A percentile compares a stretch with the other conserved stretches of the same genome.
These are phyloP conservation scores for Stramenopiles sp. DNA, from an alignment of 352 stramenopile genomes.

Conservation along the genomic window DNA sequence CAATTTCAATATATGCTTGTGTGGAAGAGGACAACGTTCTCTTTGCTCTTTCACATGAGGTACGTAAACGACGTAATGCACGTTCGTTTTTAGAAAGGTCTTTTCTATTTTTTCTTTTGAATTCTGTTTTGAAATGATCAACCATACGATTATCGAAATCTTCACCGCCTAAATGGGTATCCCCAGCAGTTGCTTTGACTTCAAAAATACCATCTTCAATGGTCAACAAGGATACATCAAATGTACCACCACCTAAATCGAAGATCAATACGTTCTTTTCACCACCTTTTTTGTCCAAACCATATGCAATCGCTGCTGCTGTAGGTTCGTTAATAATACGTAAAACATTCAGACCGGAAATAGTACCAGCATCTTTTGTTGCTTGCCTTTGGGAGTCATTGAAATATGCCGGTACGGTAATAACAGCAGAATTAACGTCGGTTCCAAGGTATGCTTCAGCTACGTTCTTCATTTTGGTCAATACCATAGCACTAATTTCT, in stretches of 20 bases:
- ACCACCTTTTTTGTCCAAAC: slow-evolving; percentile 77
- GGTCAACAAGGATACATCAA: slow-evolving; percentile 82
- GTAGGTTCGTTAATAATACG: slow-evolving; percentile 94
- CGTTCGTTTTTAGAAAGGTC: slow-evolving; percentile 75
- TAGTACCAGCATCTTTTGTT: slow-evolving; percentile 69
- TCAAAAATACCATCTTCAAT: slow-evolving; percentile 95
- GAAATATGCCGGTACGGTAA: slow-evolving; percentile 92
- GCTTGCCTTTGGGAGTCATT: slow-evolving; percentile 80
- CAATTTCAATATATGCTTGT: slow-evolving; percentile 87
- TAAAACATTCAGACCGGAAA: slow-evolving; percentile 71
- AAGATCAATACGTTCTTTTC: slow-evolving; percentile 90
- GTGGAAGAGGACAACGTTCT: slow-evolving; percentile 80
- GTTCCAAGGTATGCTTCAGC: slow-evolving; percentile 34
- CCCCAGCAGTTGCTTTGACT: slow-evolving; percentile 80
- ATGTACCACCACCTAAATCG: slow-evolving; percentile 87
- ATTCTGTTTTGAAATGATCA: too few species aligned
- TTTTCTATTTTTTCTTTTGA: slow-evolving; percentile 43
- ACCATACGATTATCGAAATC: slow-evolving; percentile 90
- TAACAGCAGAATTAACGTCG: slow-evolving; percentile 59
- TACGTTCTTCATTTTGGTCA: slow-evolving; percentile 56
- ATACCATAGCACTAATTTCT: slow-evolving; percentile 62
- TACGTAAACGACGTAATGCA: slow-evolving; percentile 72
- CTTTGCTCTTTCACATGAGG: slow-evolving; percentile 89
- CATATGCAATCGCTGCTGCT: slow-evolving; percentile 92
- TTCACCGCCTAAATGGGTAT: slow-evolving; percentile 81